A percentile compares a stretch with the other conserved stretches of the same genome.
These are phyloP conservation scores for Colletotrichum navitas DNA, from an alignment of 2,329 filamentous ascomycete genomes.

Conservation along the genomic window DNA sequence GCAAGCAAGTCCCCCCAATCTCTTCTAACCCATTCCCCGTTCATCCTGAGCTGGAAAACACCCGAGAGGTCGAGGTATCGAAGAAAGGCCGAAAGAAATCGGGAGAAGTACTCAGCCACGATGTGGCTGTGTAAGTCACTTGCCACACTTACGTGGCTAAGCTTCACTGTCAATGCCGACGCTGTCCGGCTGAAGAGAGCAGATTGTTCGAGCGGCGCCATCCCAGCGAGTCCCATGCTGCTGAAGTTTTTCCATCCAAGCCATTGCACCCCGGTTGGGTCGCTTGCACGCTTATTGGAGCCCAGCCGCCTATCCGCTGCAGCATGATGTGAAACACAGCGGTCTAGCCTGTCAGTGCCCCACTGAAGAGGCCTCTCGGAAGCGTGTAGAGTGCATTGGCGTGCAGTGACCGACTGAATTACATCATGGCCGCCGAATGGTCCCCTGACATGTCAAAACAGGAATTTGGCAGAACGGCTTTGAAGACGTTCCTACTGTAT, in stretches of 20 bases:
- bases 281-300: slow-evolving; percentile 9
- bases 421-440: slow-evolving; percentile 37
- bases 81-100: background rate
- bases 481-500: background rate
- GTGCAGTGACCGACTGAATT: slow-evolving; percentile 40
- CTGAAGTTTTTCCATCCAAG: slow-evolving; percentile 5
- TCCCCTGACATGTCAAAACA: slow-evolving; percentile 41
- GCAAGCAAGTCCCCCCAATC: slow-evolving; percentile 7
- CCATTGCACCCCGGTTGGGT: slow-evolving; percentile 21
- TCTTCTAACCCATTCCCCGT: background rate
- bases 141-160: slow-evolving; percentile 23
- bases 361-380: slow-evolving; percentile 39
- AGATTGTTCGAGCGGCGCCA: background rate
- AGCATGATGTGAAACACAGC: slow-evolving; percentile 33
- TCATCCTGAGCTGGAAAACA: slow-evolving; percentile 1
- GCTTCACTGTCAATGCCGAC: slow-evolving; percentile 3
- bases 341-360: slow-evolving; percentile 25
- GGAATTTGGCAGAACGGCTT: slow-evolving; percentile 34
- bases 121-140: slow-evolving; percentile 27
- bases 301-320: slow-evolving; percentile 19
- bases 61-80: slow-evolving; percentile 15
- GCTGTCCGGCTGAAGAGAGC: background rate
- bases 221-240: background rate
- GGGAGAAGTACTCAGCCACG: slow-evolving; percentile 33
- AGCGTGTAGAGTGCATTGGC: slow-evolving; percentile 27